These are phyloP conservation scores for Begonia peltatifolia DNA, from an alignment of 306 rosid species.

Conservation along the genomic window DNA sequence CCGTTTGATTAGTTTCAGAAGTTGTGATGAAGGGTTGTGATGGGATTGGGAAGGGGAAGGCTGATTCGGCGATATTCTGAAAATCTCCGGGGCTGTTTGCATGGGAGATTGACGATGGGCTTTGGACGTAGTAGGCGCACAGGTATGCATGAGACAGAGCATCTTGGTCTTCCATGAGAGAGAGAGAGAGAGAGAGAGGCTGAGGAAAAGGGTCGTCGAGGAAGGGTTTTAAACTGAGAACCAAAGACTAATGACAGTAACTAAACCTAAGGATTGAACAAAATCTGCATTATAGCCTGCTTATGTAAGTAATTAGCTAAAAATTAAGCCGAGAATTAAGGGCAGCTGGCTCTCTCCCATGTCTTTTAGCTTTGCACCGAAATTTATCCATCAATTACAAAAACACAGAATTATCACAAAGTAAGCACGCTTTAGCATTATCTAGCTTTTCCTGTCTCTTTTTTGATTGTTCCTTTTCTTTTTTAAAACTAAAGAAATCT, in stretches of 20 bases:
- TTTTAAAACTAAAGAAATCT: background rate
- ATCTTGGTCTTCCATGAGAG: constrained; percentile 48
- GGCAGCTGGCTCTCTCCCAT: constrained; percentile 9
- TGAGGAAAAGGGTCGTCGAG: constrained; percentile 3
- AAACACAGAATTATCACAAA: constrained; percentile 31
- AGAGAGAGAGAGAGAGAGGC: constrained; percentile 8
- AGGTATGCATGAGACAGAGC: constrained; percentile 39
- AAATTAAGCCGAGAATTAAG: constrained; percentile 29
- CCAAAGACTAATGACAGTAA: constrained; percentile 5
- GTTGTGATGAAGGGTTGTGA: constrained; percentile 17
- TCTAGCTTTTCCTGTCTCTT: constrained; percentile 6
- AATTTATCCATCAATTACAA: constrained; percentile 25
- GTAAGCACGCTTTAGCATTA: constrained; percentile 40
- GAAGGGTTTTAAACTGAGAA: constrained; percentile 24
- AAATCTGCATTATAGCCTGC: background rate
- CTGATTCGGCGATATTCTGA: constrained; percentile 33
- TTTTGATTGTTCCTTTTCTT: constrained; percentile 1
- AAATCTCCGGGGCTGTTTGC: constrained; percentile 32
- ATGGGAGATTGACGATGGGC: constrained; percentile 73
- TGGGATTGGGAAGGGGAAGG: constrained; percentile 27
- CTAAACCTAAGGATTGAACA: background rate
- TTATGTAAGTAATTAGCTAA: background rate
- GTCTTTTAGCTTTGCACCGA: constrained; percentile 53
- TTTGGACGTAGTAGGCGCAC: constrained; percentile 61
- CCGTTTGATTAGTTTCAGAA: constrained; percentile 12